A percentile compares a stretch with the other conserved stretches of the same genome.
Conservation (phyloP, 2,329 filamentous ascomycete genomes). For the Aotearoamyces nothofagi region DNA sequence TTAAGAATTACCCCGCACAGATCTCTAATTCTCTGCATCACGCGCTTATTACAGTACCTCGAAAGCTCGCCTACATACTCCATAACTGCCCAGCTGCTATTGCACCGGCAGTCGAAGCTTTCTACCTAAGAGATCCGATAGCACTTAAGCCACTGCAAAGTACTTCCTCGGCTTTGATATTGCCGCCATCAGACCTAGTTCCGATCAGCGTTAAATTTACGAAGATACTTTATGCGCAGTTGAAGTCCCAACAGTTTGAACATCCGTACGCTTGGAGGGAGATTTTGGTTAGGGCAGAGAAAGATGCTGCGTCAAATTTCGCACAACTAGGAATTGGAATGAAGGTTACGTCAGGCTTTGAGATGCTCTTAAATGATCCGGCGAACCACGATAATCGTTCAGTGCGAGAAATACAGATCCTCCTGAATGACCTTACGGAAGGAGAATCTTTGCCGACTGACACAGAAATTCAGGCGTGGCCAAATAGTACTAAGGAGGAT, state of each 20-base stretch:
- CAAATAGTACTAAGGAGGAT: constrained; percentile 46
- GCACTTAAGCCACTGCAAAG: constrained; percentile 53
- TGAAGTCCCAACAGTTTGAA: constrained; percentile 72
- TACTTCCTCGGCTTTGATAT: constrained; percentile 36
- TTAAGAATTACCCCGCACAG: constrained; percentile 68
- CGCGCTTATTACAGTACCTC: constrained; percentile 57
- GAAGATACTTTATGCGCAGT: constrained; percentile 77
- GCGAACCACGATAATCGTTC: constrained; percentile 51
- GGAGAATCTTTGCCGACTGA: constrained; percentile 47
- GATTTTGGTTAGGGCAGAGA: constrained; percentile 19
- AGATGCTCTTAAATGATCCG: constrained; percentile 63
- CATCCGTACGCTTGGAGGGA: constrained; percentile 38
- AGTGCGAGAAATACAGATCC: constrained; percentile 60
- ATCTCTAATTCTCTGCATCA: constrained; percentile 65
- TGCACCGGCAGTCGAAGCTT: constrained; percentile 73
- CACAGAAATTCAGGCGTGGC: constrained; percentile 59
- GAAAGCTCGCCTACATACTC: constrained; percentile 67
- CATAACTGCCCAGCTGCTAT: constrained; percentile 62
- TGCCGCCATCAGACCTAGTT: constrained; percentile 68
- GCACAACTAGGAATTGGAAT: constrained; percentile 54
- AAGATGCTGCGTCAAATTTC: constrained; percentile 15
- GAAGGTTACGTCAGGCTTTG: constrained; percentile 81
- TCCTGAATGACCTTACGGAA: constrained; percentile 60
- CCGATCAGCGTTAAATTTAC: constrained; percentile 71
- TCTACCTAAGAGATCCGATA: constrained; percentile 79